Percentiles rank a stretch among this genome's conserved stretches.
These are phyloP conservation scores for Aspergillus egyptiacus DNA, from an alignment of 495 filamentous ascomycete species.

Conservation along the genomic window DNA sequence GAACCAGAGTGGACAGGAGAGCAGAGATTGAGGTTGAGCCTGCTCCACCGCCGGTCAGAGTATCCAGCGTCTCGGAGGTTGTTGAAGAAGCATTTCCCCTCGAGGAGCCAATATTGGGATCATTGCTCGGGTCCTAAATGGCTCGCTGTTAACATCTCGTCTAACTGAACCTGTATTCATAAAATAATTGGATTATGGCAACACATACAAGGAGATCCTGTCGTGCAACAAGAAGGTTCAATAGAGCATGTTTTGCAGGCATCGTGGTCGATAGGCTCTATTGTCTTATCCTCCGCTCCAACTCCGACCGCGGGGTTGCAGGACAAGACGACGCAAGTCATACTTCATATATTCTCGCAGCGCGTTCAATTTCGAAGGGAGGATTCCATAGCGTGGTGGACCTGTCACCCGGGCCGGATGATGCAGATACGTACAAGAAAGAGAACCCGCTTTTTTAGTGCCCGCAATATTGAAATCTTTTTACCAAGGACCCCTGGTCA, in stretches of 20 bases:
- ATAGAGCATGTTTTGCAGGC: constrained; percentile 6
- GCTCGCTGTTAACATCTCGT: not conserved
- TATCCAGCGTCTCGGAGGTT: constrained; percentile 28
- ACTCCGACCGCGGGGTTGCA: too few species aligned
- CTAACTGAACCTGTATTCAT: not conserved
- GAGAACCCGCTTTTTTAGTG: too few species aligned
- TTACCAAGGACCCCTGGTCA: too few species aligned
- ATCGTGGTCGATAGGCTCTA: constrained; percentile 7
- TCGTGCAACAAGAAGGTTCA: constrained; percentile 13
- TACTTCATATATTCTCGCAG: constrained; percentile 9
- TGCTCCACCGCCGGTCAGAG: constrained; percentile 23
- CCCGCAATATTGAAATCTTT: too few species aligned
- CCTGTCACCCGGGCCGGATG: constrained; percentile 24
- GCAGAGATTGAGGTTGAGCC: constrained; percentile 41
- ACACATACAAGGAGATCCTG: constrained; percentile 17
- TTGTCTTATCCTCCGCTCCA: not conserved
- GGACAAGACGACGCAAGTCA: too few species aligned
- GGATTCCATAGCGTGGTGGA: constrained; percentile 19
- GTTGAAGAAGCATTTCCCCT: constrained; percentile 38
- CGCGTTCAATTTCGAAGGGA: constrained; percentile 4
- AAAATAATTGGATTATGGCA: not conserved
- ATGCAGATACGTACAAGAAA: not conserved
- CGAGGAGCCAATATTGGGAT: constrained; percentile 40
- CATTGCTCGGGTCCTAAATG: constrained; percentile 32
- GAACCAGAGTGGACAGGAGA: constrained; percentile 65